These are phyloP conservation scores for Cynara cardunculus DNA, from an alignment of 129 eudicot species.

Conservation along the genomic window DNA sequence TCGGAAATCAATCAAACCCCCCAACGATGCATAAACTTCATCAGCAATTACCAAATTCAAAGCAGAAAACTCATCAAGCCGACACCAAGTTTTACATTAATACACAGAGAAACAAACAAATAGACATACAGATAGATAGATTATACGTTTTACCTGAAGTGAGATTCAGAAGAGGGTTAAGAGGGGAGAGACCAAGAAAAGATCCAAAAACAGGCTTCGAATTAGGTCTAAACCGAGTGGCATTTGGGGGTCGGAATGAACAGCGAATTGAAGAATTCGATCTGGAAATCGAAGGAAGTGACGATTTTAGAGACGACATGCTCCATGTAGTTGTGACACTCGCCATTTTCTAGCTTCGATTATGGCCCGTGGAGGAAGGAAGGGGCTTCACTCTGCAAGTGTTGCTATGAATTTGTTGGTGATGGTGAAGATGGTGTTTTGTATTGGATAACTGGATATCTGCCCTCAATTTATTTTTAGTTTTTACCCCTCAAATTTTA, in stretches of 20 bases:
- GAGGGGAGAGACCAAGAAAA: conserved; percentile 56
- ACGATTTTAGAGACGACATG: conserved; percentile 61
- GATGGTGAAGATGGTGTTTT: conserved; percentile 35
- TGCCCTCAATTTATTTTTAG: not conserved
- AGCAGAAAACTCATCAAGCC: not conserved
- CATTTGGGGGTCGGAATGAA: conserved; percentile 33
- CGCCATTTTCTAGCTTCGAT: conserved; percentile 38
- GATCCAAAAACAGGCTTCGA: conserved; percentile 45
- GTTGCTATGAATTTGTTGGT: conserved; percentile 24
- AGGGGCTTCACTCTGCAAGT: conserved; percentile 26
- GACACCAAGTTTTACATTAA: not conserved
- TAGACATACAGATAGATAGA: not conserved
- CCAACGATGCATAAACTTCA: not conserved
- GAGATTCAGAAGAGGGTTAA: conserved; percentile 53
- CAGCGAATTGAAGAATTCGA: conserved; percentile 31
- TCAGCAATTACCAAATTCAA: not conserved
- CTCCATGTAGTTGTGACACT: conserved; percentile 62
- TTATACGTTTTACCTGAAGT: conserved; percentile 40
- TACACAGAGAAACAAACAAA: not conserved
- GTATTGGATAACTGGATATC: conserved; percentile 24
- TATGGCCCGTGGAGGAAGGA: not conserved
- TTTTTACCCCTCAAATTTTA: not conserved
- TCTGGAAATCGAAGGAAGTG: conserved; percentile 46
- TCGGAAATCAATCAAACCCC: not conserved
- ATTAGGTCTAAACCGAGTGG: conserved; percentile 26